Base-by-base conservation (phyloP, 768 basidiomycete genomes). In the Boletales sp. region DNA sequence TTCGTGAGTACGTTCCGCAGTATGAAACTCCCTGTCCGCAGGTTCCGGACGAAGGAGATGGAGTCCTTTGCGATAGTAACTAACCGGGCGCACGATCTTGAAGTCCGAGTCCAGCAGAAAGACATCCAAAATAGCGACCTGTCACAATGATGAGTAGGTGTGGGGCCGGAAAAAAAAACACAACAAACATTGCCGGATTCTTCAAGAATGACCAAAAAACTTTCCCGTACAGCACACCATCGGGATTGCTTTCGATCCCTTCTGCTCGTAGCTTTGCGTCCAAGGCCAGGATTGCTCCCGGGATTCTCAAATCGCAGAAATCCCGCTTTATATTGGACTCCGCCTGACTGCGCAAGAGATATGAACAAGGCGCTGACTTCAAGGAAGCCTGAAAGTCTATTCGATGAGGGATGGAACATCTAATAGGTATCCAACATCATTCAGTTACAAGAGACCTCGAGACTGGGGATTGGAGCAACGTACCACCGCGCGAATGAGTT, bases 361-460 rank as follows among this genome's bases (percentile, higher is more conserved):
- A 97, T 81, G 9, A 87, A 94, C 24, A 98, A 73, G 1, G 94
- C 84, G 39, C 90, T 94, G 39, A 98, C 78, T 67, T 99, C 97
- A 41, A 99, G 78, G 69, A 97, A 99, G 6, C 84, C 84, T 37
- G 86, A 84, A 0, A 99, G 71, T 31, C 94, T 83, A 61, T 97
- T 97, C 1, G 91, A 80, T 18, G 92, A 83, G 1, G 94, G 91
- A 60, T 94, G 91, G 69, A 95, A 97, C 90, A 98, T 97, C 94
- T 95, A 9, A 43, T 29, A 39, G 27, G 39, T 45, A 24, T 54
- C 50, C 34, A 15, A 44, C 5, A 34, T 6, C 34, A 19, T 13
- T 47, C 13, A 27, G 29, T 43, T 17, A 70, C 10, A 8, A 6
- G 7, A 35, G 5, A 31, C 8, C 32, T 29, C 18, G 24, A 27